Evolutionary conservation across 2,329 filamentous ascomycete genomes (phyloP), one percentile per base, ranked within the genome.

Genomic region (Davidsoniella virescens): DNA sequence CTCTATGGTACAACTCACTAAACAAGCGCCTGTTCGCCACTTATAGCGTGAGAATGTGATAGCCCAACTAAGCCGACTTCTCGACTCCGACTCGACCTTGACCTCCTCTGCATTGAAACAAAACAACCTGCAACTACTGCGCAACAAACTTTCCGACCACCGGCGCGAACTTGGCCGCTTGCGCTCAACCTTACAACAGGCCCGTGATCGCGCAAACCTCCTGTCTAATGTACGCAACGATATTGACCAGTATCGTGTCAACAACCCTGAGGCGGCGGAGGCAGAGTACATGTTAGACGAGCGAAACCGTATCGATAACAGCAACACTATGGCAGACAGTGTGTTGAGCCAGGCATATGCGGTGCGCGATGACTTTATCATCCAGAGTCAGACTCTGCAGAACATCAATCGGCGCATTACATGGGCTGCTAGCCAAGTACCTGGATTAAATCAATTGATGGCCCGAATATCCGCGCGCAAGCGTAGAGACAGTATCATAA

Each of bases 271-370:
- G 57, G 79, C 80, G 2, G 84, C 82, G 50, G 92, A 96, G 67
- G 87, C 87, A 44, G 90, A 98, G 54, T 98, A 96, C 70, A 95
- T 98, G 88, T 75, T 98, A 25, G 83, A 85, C 59, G 92, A 98
- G 72, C 76, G 92, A 47, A 70, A 72, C 55, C 77, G 84, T 56
- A 78, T 98, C 61, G 92, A 98, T 62, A 82, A 87, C 62, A 93
- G 85, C 60, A 84, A 96, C 65, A 83, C 78, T 57, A 80, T 94
- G 71, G 82, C 87, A 44, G 92, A 98, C 64, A 84, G 78, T 55
- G 87, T 98, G 33, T 72, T 98, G 53, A 88, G 83, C 62, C 92
- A 96, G 69, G 92, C 92, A 6, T 98, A 98, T 67, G 88, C 90
- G 9, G 87, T 96, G 49, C 93, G 94, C 62, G 87, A 96, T 67